Conservation (phyloP, 768 basidiomycete species). For the Suillus cothurnatus region DNA sequence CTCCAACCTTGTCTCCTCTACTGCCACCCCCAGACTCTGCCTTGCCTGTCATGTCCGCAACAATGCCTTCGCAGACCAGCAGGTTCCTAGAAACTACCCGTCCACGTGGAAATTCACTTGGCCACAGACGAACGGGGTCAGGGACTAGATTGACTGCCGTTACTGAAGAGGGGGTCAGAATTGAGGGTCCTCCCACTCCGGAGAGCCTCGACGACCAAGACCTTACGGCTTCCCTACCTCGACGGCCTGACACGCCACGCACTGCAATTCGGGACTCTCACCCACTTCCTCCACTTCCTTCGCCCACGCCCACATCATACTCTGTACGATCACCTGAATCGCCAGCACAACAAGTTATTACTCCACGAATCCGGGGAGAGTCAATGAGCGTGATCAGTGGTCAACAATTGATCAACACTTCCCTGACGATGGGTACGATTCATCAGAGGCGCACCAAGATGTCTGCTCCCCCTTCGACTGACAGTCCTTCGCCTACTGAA, state of each 20-base stretch:
- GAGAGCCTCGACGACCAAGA: constrained; percentile 30
- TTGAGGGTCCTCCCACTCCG: constrained; percentile 35
- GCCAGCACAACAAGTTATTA: constrained; percentile 41
- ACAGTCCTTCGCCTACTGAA: constrained; percentile 40
- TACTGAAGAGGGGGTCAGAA: constrained; percentile 55
- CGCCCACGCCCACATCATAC: constrained; percentile 39
- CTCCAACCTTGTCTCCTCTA: constrained; percentile 61
- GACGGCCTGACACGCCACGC: constrained; percentile 45
- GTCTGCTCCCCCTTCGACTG: constrained; percentile 55
- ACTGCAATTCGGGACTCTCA: constrained; percentile 54
- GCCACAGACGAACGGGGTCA: constrained; percentile 59
- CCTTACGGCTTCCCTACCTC: constrained; percentile 30
- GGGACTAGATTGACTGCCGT: constrained; percentile 59
- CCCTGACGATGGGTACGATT: constrained; percentile 65
- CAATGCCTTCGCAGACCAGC: constrained; percentile 32
- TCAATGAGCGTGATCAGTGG: constrained; percentile 43
- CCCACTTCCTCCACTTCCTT: constrained; percentile 69
- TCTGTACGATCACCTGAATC: constrained; percentile 51
- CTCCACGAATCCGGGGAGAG: constrained; percentile 56
- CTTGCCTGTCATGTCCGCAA: constrained; percentile 27
- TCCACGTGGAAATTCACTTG: constrained; percentile 49
- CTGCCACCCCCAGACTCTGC: constrained; percentile 51
- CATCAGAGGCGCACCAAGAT: constrained; percentile 66
- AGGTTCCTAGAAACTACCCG: constrained; percentile 41
- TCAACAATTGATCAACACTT: constrained; percentile 56